Conservation (phyloP, 305 asterid species). For the Fraxinus albicans region DNA sequence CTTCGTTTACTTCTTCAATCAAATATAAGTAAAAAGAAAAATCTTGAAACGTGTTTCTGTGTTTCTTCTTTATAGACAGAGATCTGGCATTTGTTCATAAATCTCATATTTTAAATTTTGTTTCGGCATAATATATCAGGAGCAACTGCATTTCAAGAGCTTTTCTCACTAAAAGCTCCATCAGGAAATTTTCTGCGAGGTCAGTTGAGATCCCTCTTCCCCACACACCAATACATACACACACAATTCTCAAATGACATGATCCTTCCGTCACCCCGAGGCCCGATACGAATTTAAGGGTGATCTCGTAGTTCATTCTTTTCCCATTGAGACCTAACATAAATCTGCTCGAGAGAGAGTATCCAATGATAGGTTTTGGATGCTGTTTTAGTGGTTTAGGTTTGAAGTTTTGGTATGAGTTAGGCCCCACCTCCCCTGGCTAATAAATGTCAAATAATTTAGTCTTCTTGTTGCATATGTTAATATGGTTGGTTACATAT, state of each 20-base stretch:
- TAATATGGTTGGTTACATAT: not conserved
- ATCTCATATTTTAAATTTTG: not conserved
- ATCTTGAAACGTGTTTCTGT: not conserved
- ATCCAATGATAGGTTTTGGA: not conserved
- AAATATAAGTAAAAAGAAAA: not conserved
- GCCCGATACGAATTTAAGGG: not conserved
- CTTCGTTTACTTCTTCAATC: not conserved
- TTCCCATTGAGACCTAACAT: not conserved
- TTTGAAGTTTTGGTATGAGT: not conserved
- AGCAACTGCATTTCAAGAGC: constrained; percentile 26
- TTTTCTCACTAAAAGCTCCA: constrained; percentile 24
- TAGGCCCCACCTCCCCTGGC: not conserved
- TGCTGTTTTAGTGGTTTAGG: not conserved
- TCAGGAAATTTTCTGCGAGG: constrained; percentile 47
- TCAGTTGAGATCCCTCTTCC: constrained; percentile 2
- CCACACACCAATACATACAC: not conserved
- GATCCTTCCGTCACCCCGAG: not conserved
- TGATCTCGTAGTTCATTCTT: not conserved
- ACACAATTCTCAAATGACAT: not conserved
- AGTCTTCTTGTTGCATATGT: not conserved
- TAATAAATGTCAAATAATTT: not conserved
- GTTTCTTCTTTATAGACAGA: not conserved
- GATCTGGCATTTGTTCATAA: constrained; percentile 17
- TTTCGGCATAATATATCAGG: constrained; percentile 17
- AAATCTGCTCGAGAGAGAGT: not conserved